Evolutionary conservation across 495 filamentous ascomycete genomes (phyloP), one percentile per base, ranked within the genome.

Genomic region (Trypethelium eluteriae): DNA sequence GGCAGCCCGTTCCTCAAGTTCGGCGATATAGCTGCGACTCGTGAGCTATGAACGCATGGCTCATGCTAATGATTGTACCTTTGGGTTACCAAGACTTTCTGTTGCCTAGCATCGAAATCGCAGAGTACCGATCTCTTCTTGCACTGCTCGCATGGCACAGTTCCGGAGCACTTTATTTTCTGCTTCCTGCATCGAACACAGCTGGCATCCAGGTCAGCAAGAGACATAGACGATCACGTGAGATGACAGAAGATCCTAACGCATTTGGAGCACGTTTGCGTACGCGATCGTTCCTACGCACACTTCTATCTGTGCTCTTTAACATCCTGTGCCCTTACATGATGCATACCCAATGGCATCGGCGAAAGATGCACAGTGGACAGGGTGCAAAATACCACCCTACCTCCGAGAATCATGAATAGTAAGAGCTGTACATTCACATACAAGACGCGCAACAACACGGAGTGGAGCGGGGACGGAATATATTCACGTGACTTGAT

Each of bases 91-190:
- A 81, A 67, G 10, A 80, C 71, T 66, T 79, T 81, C 62, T 80
- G 77, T 47, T 79, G 75, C 9, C 74, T 72, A 53, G 77, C 74
- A 69, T 81, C 74, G 63, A 79, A 80, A 25, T 73, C 64, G 57
- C 77, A 79, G 0, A 74, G 66, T 35, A 81, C 67, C n/a, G 79
- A 79, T 39, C 77, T 76, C 64, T 79, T 81, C 62, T 65, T 79
- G 69, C 78, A 81, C 6, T 73, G 73, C 38, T 77, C 75, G 70
- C 79, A 81, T 7, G 79, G 78, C 66, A 76, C 73, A 5, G 74
- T 74, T 16, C 76, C 78, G 18, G 78, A 78, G 59, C 78, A 80
- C 66, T 77, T 80, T 66, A 80, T 79, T 65, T 81, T 81, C 59
- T 81, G 79, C 49, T 77, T 73, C 50, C 79, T 78, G 62, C 79